Conservation (phyloP, 495 filamentous ascomycete species). For the Aspergillus haitiensis region DNA sequence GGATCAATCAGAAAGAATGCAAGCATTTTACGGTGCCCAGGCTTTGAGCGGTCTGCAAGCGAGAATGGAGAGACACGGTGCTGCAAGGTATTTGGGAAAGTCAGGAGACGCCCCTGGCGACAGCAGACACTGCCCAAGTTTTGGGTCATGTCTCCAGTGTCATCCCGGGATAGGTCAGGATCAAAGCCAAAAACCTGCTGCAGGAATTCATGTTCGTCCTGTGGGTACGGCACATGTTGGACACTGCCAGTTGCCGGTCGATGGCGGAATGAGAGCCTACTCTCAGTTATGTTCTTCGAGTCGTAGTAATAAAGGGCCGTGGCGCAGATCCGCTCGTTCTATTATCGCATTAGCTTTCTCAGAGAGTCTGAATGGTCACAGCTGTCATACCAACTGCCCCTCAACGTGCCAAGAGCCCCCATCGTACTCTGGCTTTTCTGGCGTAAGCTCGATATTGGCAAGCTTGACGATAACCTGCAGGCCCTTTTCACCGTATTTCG, state of each 20-base stretch:
- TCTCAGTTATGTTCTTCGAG: slow-evolving; percentile 52
- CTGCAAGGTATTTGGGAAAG: slow-evolving; percentile 38
- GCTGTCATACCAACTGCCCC: slow-evolving; percentile 29
- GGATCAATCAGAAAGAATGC: slow-evolving; percentile 58
- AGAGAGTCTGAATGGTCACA: not conserved
- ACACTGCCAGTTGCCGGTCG: slow-evolving; percentile 16
- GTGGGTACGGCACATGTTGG: slow-evolving; percentile 13
- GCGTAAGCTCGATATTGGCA: slow-evolving; percentile 56
- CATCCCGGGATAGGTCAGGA: slow-evolving; percentile 7
- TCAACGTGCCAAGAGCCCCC: slow-evolving; percentile 52
- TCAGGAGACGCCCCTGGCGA: slow-evolving; percentile 23
- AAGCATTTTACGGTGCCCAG: slow-evolving; percentile 52
- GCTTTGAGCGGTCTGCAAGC: slow-evolving; percentile 46
- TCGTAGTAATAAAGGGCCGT: slow-evolving; percentile 60
- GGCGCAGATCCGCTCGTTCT: slow-evolving; percentile 54
- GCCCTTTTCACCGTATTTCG: slow-evolving; percentile 12
- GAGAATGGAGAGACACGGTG: slow-evolving; percentile 50
- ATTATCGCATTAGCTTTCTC: not conserved
- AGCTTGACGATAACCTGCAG: slow-evolving; percentile 45
- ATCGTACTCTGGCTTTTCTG: slow-evolving; percentile 49
- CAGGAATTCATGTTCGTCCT: slow-evolving; percentile 21
- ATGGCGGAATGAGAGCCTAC: slow-evolving; percentile 48
- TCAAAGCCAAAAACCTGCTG: slow-evolving; percentile 26
- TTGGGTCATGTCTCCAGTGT: slow-evolving; percentile 19
- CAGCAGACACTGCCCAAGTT: slow-evolving; percentile 30